Evolutionary conservation across 805 yeast genomes (phyloP).

Genomic region (Kazachstania martiniae): DNA sequence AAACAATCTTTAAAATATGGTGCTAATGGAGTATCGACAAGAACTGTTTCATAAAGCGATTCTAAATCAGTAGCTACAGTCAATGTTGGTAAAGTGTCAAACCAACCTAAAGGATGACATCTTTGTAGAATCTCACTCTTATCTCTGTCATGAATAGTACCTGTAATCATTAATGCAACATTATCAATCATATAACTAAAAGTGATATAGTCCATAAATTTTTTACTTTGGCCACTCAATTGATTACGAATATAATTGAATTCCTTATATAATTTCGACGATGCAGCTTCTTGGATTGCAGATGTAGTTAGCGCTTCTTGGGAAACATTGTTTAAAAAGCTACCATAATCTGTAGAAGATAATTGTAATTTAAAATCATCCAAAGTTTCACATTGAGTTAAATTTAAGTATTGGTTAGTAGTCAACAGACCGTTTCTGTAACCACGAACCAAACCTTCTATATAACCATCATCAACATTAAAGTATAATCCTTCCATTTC

Average conservation of each 20-base stretch:
- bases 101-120: conserved; percentile 97
- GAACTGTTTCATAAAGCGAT: conserved; percentile 81
- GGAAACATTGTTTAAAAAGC: conserved; percentile 71
- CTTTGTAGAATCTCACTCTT: conserved; percentile 76
- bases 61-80: conserved; percentile 92
- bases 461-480: conserved; percentile 80
- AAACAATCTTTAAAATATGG: conserved; percentile 90
- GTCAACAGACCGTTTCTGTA: conserved; percentile 76
- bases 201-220: conserved; percentile 84
- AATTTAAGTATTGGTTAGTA: conserved; percentile 72
- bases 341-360: conserved; percentile 93
- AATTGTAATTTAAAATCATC: conserved; percentile 92
- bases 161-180: conserved; percentile 90
- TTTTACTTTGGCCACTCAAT: conserved; percentile 69
- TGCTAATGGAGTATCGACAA: conserved; percentile 94
- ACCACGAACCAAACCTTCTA: conserved; percentile 93
- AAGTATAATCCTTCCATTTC: conserved; percentile 88
- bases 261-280: conserved; percentile 65
- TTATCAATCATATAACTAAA: conserved; percentile 98
- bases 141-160: conserved; percentile 92
- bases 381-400: conserved; percentile 90
- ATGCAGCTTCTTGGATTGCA: conserved; percentile 70
- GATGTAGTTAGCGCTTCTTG: conserved; percentile 72
- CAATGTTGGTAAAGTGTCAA: conserved; percentile 91
- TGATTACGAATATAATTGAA: conserved; percentile 79